Conservation (phyloP, 129 eudicot species). For the Oenanthe sinensis region DNA sequence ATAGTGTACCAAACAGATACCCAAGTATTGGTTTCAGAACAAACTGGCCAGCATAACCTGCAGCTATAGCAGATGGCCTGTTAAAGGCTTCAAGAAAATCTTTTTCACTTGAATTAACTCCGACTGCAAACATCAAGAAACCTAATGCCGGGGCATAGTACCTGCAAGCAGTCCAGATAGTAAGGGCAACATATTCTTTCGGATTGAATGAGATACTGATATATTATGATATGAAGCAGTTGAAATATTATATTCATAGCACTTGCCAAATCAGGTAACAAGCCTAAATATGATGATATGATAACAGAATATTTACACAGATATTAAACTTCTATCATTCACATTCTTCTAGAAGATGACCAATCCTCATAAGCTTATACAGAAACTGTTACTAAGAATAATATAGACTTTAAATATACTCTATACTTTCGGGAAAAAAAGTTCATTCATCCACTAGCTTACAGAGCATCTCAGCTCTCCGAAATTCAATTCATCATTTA, state of each 20-base stretch:
- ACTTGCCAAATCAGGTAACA: background rate
- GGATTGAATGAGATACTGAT: background rate
- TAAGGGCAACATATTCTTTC: background rate
- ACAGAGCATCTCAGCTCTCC: background rate
- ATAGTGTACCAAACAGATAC: constrained; percentile 64
- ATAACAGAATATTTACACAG: background rate
- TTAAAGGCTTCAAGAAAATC: constrained; percentile 89
- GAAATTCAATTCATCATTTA: background rate
- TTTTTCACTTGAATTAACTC: constrained; percentile 85
- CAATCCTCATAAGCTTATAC: background rate
- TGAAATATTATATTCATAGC: background rate
- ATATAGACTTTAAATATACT: background rate
- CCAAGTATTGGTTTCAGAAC: constrained; percentile 81
- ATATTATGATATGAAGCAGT: background rate
- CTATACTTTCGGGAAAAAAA: background rate
- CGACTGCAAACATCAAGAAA: constrained; percentile 95
- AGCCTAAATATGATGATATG: background rate
- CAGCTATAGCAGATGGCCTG: constrained; percentile 67
- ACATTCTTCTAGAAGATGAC: background rate
- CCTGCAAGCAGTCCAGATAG: constrained; percentile 33
- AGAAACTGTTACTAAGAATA: background rate
- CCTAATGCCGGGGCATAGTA: constrained; percentile 99
- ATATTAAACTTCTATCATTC: background rate
- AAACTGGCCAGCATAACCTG: constrained; percentile 89
- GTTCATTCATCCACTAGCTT: background rate